Percentiles rank a stretch among this genome's conserved stretches.
These are phyloP conservation scores for Globisporangium perplexum DNA, from an alignment of 352 stramenopile genomes.

Conservation along the genomic window DNA sequence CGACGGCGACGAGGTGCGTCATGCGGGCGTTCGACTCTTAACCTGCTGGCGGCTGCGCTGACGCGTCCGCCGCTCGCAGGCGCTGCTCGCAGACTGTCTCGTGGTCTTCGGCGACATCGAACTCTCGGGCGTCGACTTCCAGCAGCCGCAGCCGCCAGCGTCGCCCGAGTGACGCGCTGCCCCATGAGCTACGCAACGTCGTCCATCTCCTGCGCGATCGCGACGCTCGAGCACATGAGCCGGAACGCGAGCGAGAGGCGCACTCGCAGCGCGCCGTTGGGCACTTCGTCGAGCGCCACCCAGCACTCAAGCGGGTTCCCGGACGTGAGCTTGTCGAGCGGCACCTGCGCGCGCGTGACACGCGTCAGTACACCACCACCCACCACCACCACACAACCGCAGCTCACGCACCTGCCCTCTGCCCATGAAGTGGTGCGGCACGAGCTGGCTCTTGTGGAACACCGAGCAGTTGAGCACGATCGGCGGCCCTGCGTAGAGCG, in stretches of 20 bases:
- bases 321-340: slow-evolving; percentile 47
- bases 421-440: slow-evolving; percentile 76
- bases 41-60: too few species aligned
- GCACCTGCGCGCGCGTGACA: slow-evolving; percentile 22
- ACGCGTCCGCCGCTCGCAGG: background rate
- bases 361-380: background rate
- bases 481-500: slow-evolving; percentile 56
- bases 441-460: slow-evolving; percentile 77
- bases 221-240: slow-evolving; percentile 69
- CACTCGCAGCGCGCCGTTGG: slow-evolving; percentile 49
- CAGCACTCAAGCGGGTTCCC: slow-evolving; percentile 62
- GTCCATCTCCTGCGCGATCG: slow-evolving; percentile 17
- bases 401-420: slow-evolving; percentile 38
- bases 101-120: slow-evolving; percentile 45
- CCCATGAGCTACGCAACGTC: slow-evolving; percentile 12
- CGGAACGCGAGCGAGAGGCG: slow-evolving; percentile 67
- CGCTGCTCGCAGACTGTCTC: slow-evolving; percentile 31
- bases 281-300: slow-evolving; percentile 56
- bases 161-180: background rate
- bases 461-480: slow-evolving; percentile 51
- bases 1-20: slow-evolving; percentile 26
- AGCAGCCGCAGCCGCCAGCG: background rate
- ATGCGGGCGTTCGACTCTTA: too few species aligned
- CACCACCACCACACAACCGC: too few species aligned
- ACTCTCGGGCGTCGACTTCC: slow-evolving; percentile 19